Evolutionary conservation across 1,139 yeast species (phyloP).

Genomic region (Candida glucosophila): DNA sequence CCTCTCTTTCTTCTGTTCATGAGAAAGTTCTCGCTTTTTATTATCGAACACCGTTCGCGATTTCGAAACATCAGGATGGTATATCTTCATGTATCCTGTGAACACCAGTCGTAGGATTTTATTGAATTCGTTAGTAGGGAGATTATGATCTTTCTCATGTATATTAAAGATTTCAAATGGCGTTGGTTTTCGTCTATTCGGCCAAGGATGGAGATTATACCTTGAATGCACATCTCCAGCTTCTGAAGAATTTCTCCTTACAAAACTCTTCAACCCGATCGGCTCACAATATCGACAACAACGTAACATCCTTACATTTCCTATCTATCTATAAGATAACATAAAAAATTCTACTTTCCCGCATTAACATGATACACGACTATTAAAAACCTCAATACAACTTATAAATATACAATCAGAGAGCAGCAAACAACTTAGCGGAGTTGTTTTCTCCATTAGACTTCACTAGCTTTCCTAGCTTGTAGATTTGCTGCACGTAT

Average conservation of each 20-base stretch:
- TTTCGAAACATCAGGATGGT: constrained; percentile 72
- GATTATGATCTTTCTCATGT: constrained; percentile 9
- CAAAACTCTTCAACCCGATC: neutral
- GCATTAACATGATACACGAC: too few species aligned
- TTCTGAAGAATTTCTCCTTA: constrained; percentile 1
- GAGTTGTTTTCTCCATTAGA: constrained; percentile 14
- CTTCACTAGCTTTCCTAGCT: constrained; percentile 34
- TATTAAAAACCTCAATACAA: too few species aligned
- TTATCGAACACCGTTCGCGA: constrained; percentile 17
- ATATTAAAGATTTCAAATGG: constrained; percentile 71
- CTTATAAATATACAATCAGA: constrained; percentile 5
- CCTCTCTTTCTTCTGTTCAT: constrained; percentile 41
- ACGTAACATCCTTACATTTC: too few species aligned
- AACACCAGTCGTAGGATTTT: constrained; percentile 46
- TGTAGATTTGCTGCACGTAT: constrained; percentile 40
- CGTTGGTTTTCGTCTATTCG: constrained; percentile 45
- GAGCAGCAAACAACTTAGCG: constrained; percentile 13
- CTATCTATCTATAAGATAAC: too few species aligned
- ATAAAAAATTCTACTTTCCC: too few species aligned
- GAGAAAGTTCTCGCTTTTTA: constrained; percentile 19
- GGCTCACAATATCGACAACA: neutral
- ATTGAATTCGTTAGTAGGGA: constrained; percentile 27
- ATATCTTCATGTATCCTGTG: constrained; percentile 60
- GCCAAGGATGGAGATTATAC: constrained; percentile 44
- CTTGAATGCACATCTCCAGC: constrained; percentile 13